phyloP scores from a whole-genome alignment of 805 yeast species.

The Kazachstania bromeliacearum region DNA sequence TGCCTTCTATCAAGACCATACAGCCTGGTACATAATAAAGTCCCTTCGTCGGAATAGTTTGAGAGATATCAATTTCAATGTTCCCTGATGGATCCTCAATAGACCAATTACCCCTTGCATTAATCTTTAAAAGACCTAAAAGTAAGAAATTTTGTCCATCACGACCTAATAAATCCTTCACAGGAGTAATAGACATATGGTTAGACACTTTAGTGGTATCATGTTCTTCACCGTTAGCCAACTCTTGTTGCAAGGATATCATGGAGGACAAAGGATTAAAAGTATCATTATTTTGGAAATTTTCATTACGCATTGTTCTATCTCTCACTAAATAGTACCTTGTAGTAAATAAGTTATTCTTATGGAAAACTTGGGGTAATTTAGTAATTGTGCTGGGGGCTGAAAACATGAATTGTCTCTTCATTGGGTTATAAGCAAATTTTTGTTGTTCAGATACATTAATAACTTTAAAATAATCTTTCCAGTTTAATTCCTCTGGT shows the following conservation, averaged over 20 bases:
- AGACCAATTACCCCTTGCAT: slow-evolving; percentile 57
- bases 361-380: slow-evolving; percentile 22
- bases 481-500: slow-evolving; percentile 42
- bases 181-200: slow-evolving; percentile 46
- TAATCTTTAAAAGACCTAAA: slow-evolving; percentile 63
- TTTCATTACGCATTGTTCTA: slow-evolving; percentile 64
- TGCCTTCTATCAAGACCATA: slow-evolving; percentile 75
- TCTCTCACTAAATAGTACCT: slow-evolving; percentile 61
- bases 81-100: slow-evolving; percentile 75
- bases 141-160: slow-evolving; percentile 66
- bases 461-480: slow-evolving; percentile 58
- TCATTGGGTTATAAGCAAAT: slow-evolving; percentile 48
- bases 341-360: slow-evolving; percentile 37
- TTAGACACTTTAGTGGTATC: slow-evolving; percentile 6
- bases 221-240: slow-evolving; percentile 6
- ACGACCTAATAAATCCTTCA: slow-evolving; percentile 81
- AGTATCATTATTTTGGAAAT: slow-evolving; percentile 41
- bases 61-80: slow-evolving; percentile 56
- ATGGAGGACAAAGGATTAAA: slow-evolving; percentile 31
- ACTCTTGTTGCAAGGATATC: slow-evolving; percentile 15
- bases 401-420: slow-evolving; percentile 46
- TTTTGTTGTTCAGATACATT: slow-evolving; percentile 57
- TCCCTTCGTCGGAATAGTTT: slow-evolving; percentile 52
- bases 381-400: slow-evolving; percentile 6
- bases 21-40: slow-evolving; percentile 67